Base-by-base conservation (phyloP, 2,329 filamentous ascomycete genomes). In the Ophiocordyceps sinensis region DNA sequence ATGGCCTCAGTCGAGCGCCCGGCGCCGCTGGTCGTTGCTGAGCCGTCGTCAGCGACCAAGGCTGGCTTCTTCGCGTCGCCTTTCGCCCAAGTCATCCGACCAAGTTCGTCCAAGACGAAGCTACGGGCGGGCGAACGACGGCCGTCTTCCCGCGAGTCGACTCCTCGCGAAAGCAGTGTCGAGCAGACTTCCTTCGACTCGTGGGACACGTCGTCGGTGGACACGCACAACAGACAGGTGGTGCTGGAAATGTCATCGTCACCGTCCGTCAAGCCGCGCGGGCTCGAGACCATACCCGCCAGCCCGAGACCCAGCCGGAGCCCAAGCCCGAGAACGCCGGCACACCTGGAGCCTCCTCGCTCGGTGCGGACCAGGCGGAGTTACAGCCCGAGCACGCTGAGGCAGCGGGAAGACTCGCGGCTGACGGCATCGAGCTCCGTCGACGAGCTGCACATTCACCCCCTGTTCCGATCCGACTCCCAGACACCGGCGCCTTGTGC, bases 401-500 rank as follows among this genome's bases (percentile, higher is more conserved):
- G 51, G 28, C 51, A 53, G 8, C 56, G 57, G 17, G 58, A 63
- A 44, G 45, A 46, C 28, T 43, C 46, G 8, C 44, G 41, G 17
- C 37, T 44, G 23, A 49, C 51, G 13, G 41, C 48, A 15, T 48
- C 44, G 9, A 52, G 44, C 53, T 54, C 51, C 12, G 46, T 62
- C 47, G 63, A 68, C 51, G 80, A 87, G 55, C 68, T 77, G 4
- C 76, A 86, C 53, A 86, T 87, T 37, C 83, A 88, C 56, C 83
- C 83, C 9, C 68, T 88, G 3, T 87, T 88, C 64, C 71, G 83
- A 44, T 79, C 78, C 6, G 80, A 85, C 53, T 82, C 77, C 34
- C 79, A 79, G 0, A 71, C 67, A 1, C 80, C 81, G 8, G 77
- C 81, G 1, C 75, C 82, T 1, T 61, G 74, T 6, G 69, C 72